Conservation (phyloP, 2,329 filamentous ascomycete genomes). For the Tympanopsis confertula region DNA sequence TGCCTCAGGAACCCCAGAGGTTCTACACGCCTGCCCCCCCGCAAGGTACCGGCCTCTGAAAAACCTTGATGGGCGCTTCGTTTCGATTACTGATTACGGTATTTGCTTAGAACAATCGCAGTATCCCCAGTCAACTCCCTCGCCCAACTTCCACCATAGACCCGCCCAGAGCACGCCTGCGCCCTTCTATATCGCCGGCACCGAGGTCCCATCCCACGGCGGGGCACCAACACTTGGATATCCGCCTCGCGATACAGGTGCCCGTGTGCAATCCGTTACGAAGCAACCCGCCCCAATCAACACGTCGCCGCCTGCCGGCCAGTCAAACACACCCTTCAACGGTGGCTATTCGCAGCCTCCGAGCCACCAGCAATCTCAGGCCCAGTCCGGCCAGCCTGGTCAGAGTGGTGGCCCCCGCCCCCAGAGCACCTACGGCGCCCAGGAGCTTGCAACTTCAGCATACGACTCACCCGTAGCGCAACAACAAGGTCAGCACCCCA, state of each 20-base stretch:
- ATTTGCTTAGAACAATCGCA: constrained; percentile 9
- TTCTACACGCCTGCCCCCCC: constrained; percentile 53
- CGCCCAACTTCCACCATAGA: constrained; percentile 42
- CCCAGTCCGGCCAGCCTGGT: constrained; percentile 10
- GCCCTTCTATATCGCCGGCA: constrained; percentile 56
- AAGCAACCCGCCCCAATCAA: constrained; percentile 37
- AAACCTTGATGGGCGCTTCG: constrained; percentile 6
- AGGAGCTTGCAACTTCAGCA: constrained; percentile 67
- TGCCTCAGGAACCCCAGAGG: constrained; percentile 47
- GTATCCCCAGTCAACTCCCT: constrained; percentile 28
- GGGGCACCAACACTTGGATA: constrained; percentile 29
- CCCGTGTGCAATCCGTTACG: constrained; percentile 32
- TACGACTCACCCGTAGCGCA: constrained; percentile 63
- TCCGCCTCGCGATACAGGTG: constrained; percentile 37
- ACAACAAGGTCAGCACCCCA: constrained; percentile 18
- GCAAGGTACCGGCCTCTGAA: constrained; percentile 14
- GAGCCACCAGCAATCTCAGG: constrained; percentile 27
- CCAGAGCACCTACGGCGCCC: constrained; percentile 60
- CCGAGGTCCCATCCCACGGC: constrained; percentile 34
- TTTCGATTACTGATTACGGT: constrained; percentile 3
- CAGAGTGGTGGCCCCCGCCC: constrained; percentile 39
- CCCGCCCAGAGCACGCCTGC: constrained; percentile 31
- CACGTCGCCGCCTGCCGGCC: constrained; percentile 33
- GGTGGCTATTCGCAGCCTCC: constrained; percentile 26
- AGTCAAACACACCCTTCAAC: constrained; percentile 33